Evolutionary conservation across 306 rosid species (phyloP).

Genomic region (Spatholobus suberectus): DNA sequence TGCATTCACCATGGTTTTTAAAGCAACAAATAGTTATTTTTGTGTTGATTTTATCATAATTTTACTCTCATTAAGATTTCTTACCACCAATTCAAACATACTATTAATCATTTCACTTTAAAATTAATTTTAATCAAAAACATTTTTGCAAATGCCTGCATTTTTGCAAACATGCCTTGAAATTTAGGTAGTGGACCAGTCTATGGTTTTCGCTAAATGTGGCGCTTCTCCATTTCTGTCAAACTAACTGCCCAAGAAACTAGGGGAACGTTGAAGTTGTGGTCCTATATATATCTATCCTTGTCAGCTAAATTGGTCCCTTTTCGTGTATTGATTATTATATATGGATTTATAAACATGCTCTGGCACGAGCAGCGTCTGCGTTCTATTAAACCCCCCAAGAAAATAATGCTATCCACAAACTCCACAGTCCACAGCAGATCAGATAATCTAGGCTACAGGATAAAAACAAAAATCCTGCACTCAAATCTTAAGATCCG

Average conservation of each 20-base stretch:
- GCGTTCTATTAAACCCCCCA: not conserved
- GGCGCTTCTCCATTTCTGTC: not conserved
- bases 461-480: conserved; percentile 21
- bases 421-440: not conserved
- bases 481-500: not conserved
- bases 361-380: not conserved
- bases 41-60: too few relatives aligned
- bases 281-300: not conserved
- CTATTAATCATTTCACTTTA: too few relatives aligned
- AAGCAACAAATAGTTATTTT: too few relatives aligned
- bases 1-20: too few relatives aligned
- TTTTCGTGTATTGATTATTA: not conserved
- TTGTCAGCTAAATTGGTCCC: not conserved
- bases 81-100: too few relatives aligned
- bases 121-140: too few relatives aligned
- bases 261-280: not conserved
- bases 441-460: not conserved
- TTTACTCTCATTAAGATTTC: too few relatives aligned
- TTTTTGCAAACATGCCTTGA: too few relatives aligned
- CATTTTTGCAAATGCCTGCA: too few relatives aligned
- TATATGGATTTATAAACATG: not conserved
- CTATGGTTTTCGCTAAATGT: not conserved
- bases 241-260: not conserved
- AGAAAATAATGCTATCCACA: not conserved
- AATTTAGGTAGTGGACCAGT: not conserved